These are phyloP conservation scores for Kurtzmaniella quercitrusa DNA, from an alignment of 1,139 yeast genomes.

Conservation along the genomic window DNA sequence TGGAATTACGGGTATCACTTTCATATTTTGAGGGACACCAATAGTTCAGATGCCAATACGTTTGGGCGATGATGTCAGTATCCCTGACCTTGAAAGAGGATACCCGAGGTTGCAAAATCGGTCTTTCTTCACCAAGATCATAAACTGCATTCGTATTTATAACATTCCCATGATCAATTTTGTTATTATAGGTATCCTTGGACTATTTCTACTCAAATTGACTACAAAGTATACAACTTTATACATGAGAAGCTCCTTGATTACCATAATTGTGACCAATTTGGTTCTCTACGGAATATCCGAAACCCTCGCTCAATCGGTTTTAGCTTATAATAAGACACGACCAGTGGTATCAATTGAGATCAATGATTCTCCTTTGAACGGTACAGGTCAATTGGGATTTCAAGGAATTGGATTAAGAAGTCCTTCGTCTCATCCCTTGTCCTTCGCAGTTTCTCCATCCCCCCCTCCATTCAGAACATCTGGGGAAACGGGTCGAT, in stretches of 20 bases:
- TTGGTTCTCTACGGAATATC: slow-evolving; percentile 81
- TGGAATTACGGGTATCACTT: not conserved
- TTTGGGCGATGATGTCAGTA: slow-evolving; percentile 14
- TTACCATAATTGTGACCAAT: slow-evolving; percentile 82
- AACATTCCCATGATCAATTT: slow-evolving; percentile 54
- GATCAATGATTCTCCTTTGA: slow-evolving; percentile 13
- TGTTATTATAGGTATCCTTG: slow-evolving; percentile 45
- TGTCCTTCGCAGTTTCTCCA: not conserved
- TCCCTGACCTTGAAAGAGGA: slow-evolving; percentile 7
- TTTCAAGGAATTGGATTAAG: not conserved
- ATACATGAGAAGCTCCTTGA: slow-evolving; percentile 61
- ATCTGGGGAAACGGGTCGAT: not conserved
- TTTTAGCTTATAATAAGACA: slow-evolving; percentile 33
- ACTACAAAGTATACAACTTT: slow-evolving; percentile 59
- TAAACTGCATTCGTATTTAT: slow-evolving; percentile 33
- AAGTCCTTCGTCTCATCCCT: not conserved
- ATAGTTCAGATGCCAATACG: slow-evolving; percentile 27
- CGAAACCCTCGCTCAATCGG: slow-evolving; percentile 82
- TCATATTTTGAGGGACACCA: no score
- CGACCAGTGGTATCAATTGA: slow-evolving; percentile 22
- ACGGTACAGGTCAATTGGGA: slow-evolving; percentile 9
- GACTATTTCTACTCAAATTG: slow-evolving; percentile 45
- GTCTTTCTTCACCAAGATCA: slow-evolving; percentile 18
- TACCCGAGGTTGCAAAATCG: slow-evolving; percentile 6
- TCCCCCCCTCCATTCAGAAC: not conserved